phyloP scores from a whole-genome alignment of 73 alveolate genomes.

The Tetrahymena elliotti region DNA sequence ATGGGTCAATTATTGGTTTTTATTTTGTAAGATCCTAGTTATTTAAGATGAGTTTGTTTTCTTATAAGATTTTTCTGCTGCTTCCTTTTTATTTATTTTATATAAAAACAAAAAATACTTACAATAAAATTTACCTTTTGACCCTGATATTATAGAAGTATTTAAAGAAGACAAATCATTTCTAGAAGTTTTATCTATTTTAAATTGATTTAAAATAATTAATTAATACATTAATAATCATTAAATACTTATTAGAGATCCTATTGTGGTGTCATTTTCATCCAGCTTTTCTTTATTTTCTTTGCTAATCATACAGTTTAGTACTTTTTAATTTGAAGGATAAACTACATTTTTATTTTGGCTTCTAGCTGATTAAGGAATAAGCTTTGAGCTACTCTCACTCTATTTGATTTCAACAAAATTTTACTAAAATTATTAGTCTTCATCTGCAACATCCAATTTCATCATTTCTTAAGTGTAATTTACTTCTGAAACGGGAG shows the following conservation, averaged over 20 bases:
- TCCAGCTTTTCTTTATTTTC: neutral
- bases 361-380: neutral
- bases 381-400: neutral
- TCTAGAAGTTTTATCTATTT: neutral
- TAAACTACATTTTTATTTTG: neutral
- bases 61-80: neutral
- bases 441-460: neutral
- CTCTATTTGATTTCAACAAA: neutral
- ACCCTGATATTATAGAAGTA: neutral
- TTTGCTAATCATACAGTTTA: neutral
- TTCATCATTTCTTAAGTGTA: neutral
- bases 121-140: neutral
- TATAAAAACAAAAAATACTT: neutral
- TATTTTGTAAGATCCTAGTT: neutral
- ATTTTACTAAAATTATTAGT: neutral
- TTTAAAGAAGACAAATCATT: neutral
- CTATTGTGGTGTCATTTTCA: neutral
- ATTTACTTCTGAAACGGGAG: neutral
- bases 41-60: neutral
- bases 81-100: neutral
- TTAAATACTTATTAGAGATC: neutral
- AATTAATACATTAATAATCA: neutral
- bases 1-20: neutral
- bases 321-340: neutral
- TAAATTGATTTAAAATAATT: neutral